These are phyloP conservation scores for Penicillium polonicum DNA, from an alignment of 2,329 filamentous ascomycete species.

Conservation along the genomic window DNA sequence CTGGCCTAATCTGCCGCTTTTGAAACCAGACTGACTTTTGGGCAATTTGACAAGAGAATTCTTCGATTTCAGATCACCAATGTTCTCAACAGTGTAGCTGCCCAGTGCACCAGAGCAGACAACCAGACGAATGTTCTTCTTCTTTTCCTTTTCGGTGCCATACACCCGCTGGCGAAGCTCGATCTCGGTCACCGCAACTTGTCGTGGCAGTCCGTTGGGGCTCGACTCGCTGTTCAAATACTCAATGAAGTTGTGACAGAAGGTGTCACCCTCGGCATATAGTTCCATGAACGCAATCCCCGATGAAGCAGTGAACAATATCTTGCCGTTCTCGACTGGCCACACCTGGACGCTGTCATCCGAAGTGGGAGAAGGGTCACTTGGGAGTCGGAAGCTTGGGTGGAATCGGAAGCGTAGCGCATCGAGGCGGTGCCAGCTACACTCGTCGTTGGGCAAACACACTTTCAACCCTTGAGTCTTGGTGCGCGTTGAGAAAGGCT, in stretches of 20 bases:
- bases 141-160: slow-evolving; percentile 66
- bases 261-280: slow-evolving; percentile 72
- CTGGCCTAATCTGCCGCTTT: slow-evolving; percentile 70
- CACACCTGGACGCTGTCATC: slow-evolving; percentile 84
- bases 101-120: slow-evolving; percentile 76
- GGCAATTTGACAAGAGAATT: slow-evolving; percentile 71
- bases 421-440: slow-evolving; percentile 87
- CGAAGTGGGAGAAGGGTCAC: slow-evolving; percentile 61
- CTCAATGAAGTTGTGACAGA: slow-evolving; percentile 80
- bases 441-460: slow-evolving; percentile 76
- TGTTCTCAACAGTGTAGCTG: slow-evolving; percentile 73
- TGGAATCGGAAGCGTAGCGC: slow-evolving; percentile 85
- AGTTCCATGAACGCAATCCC: slow-evolving; percentile 86
- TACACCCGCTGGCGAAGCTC: slow-evolving; percentile 71
- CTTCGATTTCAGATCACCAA: slow-evolving; percentile 69
- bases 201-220: slow-evolving; percentile 62
- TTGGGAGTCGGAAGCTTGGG: slow-evolving; percentile 81
- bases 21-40: slow-evolving; percentile 71
- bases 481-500: slow-evolving; percentile 83
- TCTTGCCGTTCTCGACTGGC: slow-evolving; percentile 73
- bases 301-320: slow-evolving; percentile 74
- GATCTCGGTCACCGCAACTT: slow-evolving; percentile 71
- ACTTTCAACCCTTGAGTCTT: slow-evolving; percentile 74
- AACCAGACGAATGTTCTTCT: slow-evolving; percentile 64
- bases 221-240: slow-evolving; percentile 63